Evolutionary conservation across 805 yeast genomes (phyloP), one percentile per base, ranked within the genome.

Genomic region (Kluyveromyces siamensis): DNA sequence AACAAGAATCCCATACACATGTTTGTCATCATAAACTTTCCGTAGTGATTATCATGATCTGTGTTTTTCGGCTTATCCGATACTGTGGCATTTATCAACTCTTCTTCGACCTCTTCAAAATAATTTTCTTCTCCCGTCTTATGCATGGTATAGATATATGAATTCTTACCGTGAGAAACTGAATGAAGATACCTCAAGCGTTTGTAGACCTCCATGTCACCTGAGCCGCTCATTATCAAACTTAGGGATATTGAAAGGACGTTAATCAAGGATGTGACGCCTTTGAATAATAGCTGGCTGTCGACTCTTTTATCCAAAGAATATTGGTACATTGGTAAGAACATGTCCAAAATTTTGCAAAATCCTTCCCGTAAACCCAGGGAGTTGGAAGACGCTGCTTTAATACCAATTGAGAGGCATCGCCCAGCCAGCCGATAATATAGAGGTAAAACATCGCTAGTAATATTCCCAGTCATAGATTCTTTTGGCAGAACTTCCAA

Each of bases 1-100:
- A 91, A 90, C 47, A 91, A 69, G 56, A 91, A 80, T 2, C 99
- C 99, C 37, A 93, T 66, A 0, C 95, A 86, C 71, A 87, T 76
- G 57, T 86, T 87, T 1, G 82, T 72, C 0, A 90, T 86, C 80
- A 85, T 79, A 58, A 78, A 86, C 50, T 80, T 78, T 0, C 96
- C 93, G 62, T 77, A 88, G 4, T 66, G 65, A n/a, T 55, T 61
- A 40, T 64, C 65, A 13, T 56, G 48, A 39, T 46, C 63, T 13
- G 40, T 44, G 27, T 48, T 45, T 16, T 49, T 46, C n/a, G 44
- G 45, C 33, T 35, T 18, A 8, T 45, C 46, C 17, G 41, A 33
- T 40, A 16, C 17, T 17, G 18, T 39, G 10, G 33, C 27, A 44
- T 18, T 47, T 53, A 18, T 48, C 51, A 36, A 45, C 2, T 45